Percentiles rank a stretch among this genome's conserved stretches.
Conservation (phyloP, 805 yeast species). For the Wickerhamomyces sydowiorum region DNA sequence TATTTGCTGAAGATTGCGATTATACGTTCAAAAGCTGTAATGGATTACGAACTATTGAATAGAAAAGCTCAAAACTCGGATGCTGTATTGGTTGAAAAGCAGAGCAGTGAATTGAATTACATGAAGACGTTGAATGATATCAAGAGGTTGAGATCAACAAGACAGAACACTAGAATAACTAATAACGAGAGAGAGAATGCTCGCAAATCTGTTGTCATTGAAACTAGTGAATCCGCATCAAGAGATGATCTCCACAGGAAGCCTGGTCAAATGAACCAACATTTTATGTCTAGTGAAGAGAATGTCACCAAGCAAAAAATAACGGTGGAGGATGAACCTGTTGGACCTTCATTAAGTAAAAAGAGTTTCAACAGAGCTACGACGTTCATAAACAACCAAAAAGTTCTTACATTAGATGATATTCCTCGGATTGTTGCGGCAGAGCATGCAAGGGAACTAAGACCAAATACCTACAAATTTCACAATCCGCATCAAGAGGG, state of each 20-base stretch:
- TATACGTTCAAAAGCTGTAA: conserved; percentile 61
- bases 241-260: conserved; percentile 4
- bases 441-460: conserved; percentile 88
- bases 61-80: conserved; percentile 3
- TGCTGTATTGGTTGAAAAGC: not conserved
- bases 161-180: conserved; percentile 58
- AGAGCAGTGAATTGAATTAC: conserved; percentile 42
- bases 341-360: conserved; percentile 51
- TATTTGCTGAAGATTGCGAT: conserved; percentile 81
- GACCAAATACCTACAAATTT: conserved; percentile 89
- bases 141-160: conserved; percentile 64
- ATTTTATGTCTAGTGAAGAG: conserved; percentile 11
- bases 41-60: conserved; percentile 31
- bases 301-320: conserved; percentile 18
- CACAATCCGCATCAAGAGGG: conserved; percentile 39
- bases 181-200: conserved; percentile 48
- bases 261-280: not conserved
- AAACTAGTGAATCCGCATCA: conserved; percentile 21
- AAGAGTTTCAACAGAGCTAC: conserved; percentile 57
- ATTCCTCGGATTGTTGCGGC: conserved; percentile 96
- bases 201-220: conserved; percentile 61
- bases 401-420: conserved; percentile 87
- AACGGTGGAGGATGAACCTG: conserved; percentile 27
- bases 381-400: conserved; percentile 69
- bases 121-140: conserved; percentile 70